Base-by-base conservation (phyloP, 257 asterid genomes). In the Solanum microdontum region DNA sequence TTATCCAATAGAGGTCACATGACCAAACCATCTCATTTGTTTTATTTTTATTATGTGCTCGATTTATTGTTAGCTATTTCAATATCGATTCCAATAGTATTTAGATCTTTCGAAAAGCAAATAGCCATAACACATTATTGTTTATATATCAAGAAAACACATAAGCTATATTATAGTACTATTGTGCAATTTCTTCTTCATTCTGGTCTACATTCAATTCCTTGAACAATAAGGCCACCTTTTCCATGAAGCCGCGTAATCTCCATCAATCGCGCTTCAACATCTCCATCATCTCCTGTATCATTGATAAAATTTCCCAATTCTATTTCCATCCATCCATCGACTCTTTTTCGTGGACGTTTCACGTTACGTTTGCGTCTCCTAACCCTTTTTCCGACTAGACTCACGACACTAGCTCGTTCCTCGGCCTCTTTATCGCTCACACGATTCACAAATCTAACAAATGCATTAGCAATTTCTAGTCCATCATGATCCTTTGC, bases 311-410 rank as follows among this genome's bases (percentile, higher is more conserved):
- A 84, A 1, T 8, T 40, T 17, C 87, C 79, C 23, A 64, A 3
- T 19, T 84, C 79, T 34, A 84, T n/a, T 28, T 84, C 87, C 39
- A 84, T 84, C 87, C 87, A 84, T 33, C 76, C 58, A 26, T 84
- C 87, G 2, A 6, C 60, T 84, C 87, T 64, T 40, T 40, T 33
- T 28, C 14, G 87, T 21, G 77, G 87, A 62, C 14, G 14, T 84
- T 84, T 62, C 37, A 77, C 36, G 0, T 77, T 77, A n/a, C 5
- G 36, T 84, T 7, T 39, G 58, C 13, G 17, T 32, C 73, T 62
- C 33, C 11, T 36, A 24, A 39, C 37, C 32, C 7, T 64, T 8
- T 64, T 17, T 28, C 39, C 75, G 13, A 84, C 76, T n/a, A 34
- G 84, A 45, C 40, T 66, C 24, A 84, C 64, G 26, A 66, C 21